Conservation (phyloP, 441 rosid genomes). For the Aquilaria agallochum region DNA sequence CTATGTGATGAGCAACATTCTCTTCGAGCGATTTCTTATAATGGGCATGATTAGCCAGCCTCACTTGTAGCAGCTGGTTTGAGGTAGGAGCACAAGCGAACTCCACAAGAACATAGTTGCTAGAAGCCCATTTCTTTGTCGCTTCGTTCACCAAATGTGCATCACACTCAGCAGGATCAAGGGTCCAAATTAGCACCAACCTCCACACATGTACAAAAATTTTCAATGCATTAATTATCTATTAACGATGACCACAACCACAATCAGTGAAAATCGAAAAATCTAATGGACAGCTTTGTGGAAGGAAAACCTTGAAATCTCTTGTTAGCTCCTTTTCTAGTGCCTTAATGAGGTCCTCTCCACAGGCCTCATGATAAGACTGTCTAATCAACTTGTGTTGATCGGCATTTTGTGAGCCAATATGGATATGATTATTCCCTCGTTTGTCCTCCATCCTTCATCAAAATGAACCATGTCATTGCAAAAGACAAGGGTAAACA, state of each 20-base stretch:
- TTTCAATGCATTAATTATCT: too few species aligned
- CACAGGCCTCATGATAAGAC: constrained; percentile 52
- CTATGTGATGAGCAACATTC: constrained; percentile 71
- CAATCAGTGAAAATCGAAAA: not conserved
- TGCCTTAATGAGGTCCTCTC: constrained; percentile 72
- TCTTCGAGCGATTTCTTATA: constrained; percentile 84
- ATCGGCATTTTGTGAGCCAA: constrained; percentile 68
- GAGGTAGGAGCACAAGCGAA: too few species aligned
- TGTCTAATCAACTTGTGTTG: constrained; percentile 60
- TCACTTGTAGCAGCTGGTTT: constrained; percentile 37
- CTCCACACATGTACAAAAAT: constrained; percentile 29
- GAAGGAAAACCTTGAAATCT: constrained; percentile 63
- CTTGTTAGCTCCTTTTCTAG: constrained; percentile 66
- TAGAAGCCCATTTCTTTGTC: constrained; percentile 69
- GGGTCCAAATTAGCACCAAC: constrained; percentile 54
- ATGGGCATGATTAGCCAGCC: constrained; percentile 73
- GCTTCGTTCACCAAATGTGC: constrained; percentile 68
- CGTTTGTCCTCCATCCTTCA: constrained; percentile 87
- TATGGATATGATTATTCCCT: constrained; percentile 64
- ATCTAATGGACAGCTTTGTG: not conserved
- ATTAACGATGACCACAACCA: not conserved
- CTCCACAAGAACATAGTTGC: constrained; percentile 20
- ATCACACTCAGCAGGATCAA: constrained; percentile 68
- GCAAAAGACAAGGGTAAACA: too few species aligned
- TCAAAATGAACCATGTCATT: not conserved